These are phyloP conservation scores for Neopestalotiopsis rosae DNA, from an alignment of 2,329 filamentous ascomycete species.

Conservation along the genomic window DNA sequence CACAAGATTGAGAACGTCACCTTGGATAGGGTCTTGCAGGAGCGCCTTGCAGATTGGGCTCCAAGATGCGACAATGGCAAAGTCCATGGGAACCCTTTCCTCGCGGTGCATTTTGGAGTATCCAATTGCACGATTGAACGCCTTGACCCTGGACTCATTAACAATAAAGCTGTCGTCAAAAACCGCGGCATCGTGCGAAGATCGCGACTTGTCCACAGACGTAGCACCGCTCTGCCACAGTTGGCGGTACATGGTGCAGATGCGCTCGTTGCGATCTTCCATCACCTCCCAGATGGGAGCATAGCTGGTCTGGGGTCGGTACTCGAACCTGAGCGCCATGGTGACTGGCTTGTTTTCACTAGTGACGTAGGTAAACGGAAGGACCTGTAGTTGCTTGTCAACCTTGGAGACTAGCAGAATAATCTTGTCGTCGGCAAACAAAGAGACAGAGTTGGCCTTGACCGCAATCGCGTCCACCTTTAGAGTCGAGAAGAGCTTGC, in stretches of 20 bases:
- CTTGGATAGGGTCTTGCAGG: slow-evolving; percentile 92
- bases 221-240: slow-evolving; percentile 78
- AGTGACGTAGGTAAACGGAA: slow-evolving; percentile 89
- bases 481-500: slow-evolving; percentile 15
- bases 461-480: slow-evolving; percentile 23
- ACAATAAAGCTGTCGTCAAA: slow-evolving; percentile 85
- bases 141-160: slow-evolving; percentile 87
- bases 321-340: slow-evolving; percentile 84
- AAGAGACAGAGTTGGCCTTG: slow-evolving; percentile 21
- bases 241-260: slow-evolving; percentile 98
- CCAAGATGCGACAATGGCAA: slow-evolving; percentile 92
- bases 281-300: slow-evolving; percentile 94
- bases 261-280: slow-evolving; percentile 89
- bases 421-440: slow-evolving; percentile 53
- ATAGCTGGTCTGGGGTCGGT: slow-evolving; percentile 91
- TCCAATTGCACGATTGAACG: slow-evolving; percentile 94
- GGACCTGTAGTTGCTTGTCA: slow-evolving; percentile 78
- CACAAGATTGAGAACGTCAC: slow-evolving; percentile 90
- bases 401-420: slow-evolving; percentile 81
- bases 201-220: slow-evolving; percentile 16
- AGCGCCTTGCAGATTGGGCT: slow-evolving; percentile 99
- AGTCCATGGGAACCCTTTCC: slow-evolving; percentile 95
- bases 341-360: slow-evolving; percentile 78
- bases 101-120: slow-evolving; percentile 95
- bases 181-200: slow-evolving; percentile 78